Percentiles rank a stretch among this genome's conserved stretches.
Conservation (phyloP, 305 asterid genomes). For the Salvia sclarea region DNA sequence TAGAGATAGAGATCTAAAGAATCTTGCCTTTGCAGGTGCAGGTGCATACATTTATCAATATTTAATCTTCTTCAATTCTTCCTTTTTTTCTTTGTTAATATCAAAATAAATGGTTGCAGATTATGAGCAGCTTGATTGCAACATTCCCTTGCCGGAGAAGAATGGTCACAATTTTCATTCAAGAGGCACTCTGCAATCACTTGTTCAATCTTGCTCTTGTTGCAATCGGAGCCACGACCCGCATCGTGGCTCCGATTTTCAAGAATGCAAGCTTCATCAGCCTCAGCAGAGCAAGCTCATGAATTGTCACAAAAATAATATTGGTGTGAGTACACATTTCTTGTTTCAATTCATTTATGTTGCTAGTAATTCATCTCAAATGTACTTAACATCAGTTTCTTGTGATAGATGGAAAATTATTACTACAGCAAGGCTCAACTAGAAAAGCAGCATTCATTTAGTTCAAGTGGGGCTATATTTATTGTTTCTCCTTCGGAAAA, state of each 20-base stretch:
- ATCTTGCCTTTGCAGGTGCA: not conserved
- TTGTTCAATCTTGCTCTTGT: slow-evolving; percentile 43
- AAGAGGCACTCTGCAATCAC: slow-evolving; percentile 40
- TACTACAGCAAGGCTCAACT: slow-evolving; percentile 19
- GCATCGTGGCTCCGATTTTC: not conserved
- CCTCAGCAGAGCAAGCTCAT: slow-evolving; percentile 6
- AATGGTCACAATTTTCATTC: slow-evolving; percentile 15
- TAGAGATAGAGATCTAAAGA: not conserved
- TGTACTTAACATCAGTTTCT: not conserved
- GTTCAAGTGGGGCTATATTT: slow-evolving; percentile 10
- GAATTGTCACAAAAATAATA: slow-evolving; percentile 18
- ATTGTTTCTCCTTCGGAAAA: slow-evolving; percentile 13
- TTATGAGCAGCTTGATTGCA: not conserved
- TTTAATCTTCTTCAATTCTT: not conserved
- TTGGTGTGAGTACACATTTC: slow-evolving; percentile 23
- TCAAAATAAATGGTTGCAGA: slow-evolving; percentile 7
- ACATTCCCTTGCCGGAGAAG: not conserved
- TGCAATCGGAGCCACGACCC: slow-evolving; percentile 16
- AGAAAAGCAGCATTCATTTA: slow-evolving; percentile 2
- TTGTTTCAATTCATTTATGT: not conserved
- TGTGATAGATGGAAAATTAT: slow-evolving; percentile 26
- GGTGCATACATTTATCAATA: not conserved
- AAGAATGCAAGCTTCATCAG: slow-evolving; percentile 25
- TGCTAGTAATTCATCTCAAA: not conserved
- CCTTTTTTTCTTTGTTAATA: not conserved